Evolutionary conservation across 805 yeast genomes (phyloP), one percentile per base, ranked within the genome.

Genomic region (Starmera quercuum): DNA sequence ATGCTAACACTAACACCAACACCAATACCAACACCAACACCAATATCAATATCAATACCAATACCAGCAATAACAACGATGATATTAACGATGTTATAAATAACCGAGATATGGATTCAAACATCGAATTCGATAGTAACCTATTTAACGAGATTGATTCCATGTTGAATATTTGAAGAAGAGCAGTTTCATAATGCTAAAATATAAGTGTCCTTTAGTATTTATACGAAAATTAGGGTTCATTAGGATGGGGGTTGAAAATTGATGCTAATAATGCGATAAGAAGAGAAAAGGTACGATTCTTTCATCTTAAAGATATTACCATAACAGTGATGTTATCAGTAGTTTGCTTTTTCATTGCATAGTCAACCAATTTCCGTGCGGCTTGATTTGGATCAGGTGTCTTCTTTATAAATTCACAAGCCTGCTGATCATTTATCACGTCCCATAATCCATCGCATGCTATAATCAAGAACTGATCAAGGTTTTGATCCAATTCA

Each of bases 391-490:
- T 68, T 1, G 92, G 80, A 45, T 79, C 76, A 7, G 48, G 35
- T 10, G 73, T 61, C 26, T 68, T 66, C 31, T 67, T 63, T 5
- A 85, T 79, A 44, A 80, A 56, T 36, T 79, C 79, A 37, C 92
- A 83, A 0, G 97, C 97, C 36, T 74, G 73, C 42, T 75, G 82
- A 53, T 92, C 98, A 7, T 78, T 68, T 33, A 88, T 71, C 5
- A 90, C 97, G 56, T 90, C 98, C 97, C 97, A 90, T 9, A 90
- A 62, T 0, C 98, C 98, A 58, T 90, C 98, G 56, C 97, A 92
- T 0, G 97, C 97, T 38, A 90, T 62, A 32, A 90, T 87, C 49
- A 90, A 56, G 51, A 84, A 85, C 45, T 82, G 82, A 54, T 88
- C 96, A 9, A 61, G 64, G 1, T 57, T 58, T 9, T 42, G 35